Evolutionary conservation across 805 yeast species (phyloP), one percentile per base, ranked within the genome.

Genomic region (Brettanomyces bruxellensis): DNA sequence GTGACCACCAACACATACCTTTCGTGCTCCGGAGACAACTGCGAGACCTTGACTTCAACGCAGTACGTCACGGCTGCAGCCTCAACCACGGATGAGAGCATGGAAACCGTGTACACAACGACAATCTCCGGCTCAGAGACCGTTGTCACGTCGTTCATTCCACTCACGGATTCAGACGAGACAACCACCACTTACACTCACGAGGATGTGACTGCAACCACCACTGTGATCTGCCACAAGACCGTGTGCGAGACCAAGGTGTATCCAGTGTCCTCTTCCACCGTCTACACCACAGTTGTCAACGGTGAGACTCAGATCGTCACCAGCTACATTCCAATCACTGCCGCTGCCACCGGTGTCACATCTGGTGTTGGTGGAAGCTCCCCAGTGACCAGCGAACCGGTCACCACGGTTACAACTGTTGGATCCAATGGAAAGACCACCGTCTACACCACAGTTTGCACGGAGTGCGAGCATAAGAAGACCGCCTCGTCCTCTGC

Each of bases 61-160:
- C 18, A 9, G 13, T 25, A 13, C 34, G 25, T 25, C 8, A 13
- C 34, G 5, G 28, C 42, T 28, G 25, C 42, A 13, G 34, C 42
- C 5, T 13, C 14, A 13, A 30, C 47, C 24, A 34, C 47, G 22
- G 36, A 28, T 30, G 22, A 38, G 12, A 45, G 49, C 14, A 35
- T 41, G 4, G 39, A 41, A 12, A 25, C 48, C 18, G 45, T 47
- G 6, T 47, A 46, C 14, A 28, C 36, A 4, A 25, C 43, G 13
- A 38, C 49, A n/a, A 47, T 48, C 9, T 45, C 50, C 4, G 47
- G 55, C 18, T 25, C 43, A 3, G 53, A 51, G 22, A 34, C 54
- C 25, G 40, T 44, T 22, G 35, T 42, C 14, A 42, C 45, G 7
- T 23, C 48, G 13, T 48, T 40, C 34, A 43, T 49, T 24, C 47